These are phyloP conservation scores for Pogostemon cablin DNA, from an alignment of 257 asterid species.

Conservation along the genomic window DNA sequence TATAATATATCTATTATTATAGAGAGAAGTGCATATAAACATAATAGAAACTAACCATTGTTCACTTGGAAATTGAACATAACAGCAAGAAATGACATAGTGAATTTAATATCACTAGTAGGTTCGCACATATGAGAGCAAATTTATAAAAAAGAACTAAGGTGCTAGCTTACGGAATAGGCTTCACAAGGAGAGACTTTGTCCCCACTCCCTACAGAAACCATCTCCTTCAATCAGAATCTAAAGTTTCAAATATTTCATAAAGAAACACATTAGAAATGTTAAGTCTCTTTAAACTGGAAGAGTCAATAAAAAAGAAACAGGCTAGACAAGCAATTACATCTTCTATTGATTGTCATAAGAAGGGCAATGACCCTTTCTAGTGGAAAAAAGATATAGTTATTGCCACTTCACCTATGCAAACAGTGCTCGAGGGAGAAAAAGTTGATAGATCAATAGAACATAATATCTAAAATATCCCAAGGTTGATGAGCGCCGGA, in stretches of 20 bases:
- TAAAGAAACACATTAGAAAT: slow-evolving; percentile 18
- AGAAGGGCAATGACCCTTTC: not conserved
- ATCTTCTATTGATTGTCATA: not conserved
- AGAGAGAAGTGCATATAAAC: not conserved
- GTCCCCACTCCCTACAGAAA: slow-evolving; percentile 62
- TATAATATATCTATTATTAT: slow-evolving; percentile 21
- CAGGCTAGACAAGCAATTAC: not conserved
- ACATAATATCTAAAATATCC: not conserved
- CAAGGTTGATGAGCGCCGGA: not conserved
- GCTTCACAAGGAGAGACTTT: slow-evolving; percentile 69
- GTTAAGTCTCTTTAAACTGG: slow-evolving; percentile 15
- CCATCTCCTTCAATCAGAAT: slow-evolving; percentile 61
- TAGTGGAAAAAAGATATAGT: slow-evolving; percentile 7
- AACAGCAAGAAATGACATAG: slow-evolving; percentile 20
- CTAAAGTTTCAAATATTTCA: slow-evolving; percentile 37
- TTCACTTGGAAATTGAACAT: not conserved
- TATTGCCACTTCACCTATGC: not conserved
- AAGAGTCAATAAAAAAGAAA: slow-evolving; percentile 4
- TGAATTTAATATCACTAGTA: slow-evolving; percentile 20
- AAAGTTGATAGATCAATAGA: not conserved
- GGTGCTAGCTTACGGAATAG: slow-evolving; percentile 39
- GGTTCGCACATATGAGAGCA: slow-evolving; percentile 25
- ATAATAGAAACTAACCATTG: slow-evolving; percentile 1
- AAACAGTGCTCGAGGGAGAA: not conserved
- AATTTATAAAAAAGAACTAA: slow-evolving; percentile 41